These are phyloP conservation scores for Aureobasidium musti DNA, from an alignment of 2,329 filamentous ascomycete genomes.

Conservation along the genomic window DNA sequence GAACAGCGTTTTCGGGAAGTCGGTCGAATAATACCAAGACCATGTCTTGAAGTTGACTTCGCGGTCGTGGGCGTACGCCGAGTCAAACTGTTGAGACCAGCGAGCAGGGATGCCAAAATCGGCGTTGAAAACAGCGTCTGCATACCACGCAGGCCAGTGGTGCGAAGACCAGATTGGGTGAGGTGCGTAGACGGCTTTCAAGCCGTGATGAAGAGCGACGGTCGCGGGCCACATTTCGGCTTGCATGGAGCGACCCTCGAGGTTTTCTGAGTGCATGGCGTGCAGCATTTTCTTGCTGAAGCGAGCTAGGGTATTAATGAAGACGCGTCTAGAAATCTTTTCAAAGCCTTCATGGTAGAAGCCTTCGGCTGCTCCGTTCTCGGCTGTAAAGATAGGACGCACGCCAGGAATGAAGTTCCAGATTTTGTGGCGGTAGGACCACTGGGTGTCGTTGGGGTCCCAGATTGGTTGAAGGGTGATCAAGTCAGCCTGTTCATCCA, in stretches of 20 bases:
- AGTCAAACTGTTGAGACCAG: constrained; percentile 49
- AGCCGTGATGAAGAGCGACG: constrained; percentile 83
- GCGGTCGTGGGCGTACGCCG: constrained; percentile 60
- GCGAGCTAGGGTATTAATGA: constrained; percentile 85
- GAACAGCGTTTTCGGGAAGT: constrained; percentile 80
- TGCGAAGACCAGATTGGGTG: constrained; percentile 88
- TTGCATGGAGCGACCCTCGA: constrained; percentile 86
- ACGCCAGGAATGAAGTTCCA: constrained; percentile 54
- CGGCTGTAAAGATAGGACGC: constrained; percentile 82
- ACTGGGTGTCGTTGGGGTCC: constrained; percentile 82
- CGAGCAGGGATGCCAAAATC: constrained; percentile 58
- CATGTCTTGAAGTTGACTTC: constrained; percentile 87
- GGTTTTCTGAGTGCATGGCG: constrained; percentile 89
- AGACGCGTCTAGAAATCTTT: constrained; percentile 68
- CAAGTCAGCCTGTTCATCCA: constrained; percentile 85
- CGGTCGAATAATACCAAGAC: constrained; percentile 89
- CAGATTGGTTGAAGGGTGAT: constrained; percentile 92
- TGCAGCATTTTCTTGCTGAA: constrained; percentile 77
- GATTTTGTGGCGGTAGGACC: constrained; percentile 59
- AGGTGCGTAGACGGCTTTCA: constrained; percentile 88
- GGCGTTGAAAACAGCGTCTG: constrained; percentile 77
- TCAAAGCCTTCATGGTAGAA: constrained; percentile 54
- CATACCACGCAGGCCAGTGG: constrained; percentile 77
- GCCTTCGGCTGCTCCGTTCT: constrained; percentile 64
- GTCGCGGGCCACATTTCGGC: constrained; percentile 96